These are phyloP conservation scores for Diatrype stigma DNA, from an alignment of 2,329 filamentous ascomycete species.

Conservation along the genomic window DNA sequence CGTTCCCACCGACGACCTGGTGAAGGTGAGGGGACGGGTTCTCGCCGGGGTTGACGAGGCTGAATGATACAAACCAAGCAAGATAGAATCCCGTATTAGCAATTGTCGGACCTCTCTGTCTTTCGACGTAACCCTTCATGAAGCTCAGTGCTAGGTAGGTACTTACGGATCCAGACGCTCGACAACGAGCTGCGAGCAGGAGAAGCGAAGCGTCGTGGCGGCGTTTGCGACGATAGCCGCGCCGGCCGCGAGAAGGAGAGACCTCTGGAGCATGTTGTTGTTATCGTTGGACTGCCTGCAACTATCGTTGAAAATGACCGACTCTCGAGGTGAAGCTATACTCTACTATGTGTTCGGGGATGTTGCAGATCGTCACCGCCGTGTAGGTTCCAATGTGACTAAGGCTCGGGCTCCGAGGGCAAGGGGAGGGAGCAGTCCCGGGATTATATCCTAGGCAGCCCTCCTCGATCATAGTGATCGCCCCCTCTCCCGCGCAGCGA, in stretches of 20 bases:
- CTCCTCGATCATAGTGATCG: not conserved
- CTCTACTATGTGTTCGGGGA: not conserved
- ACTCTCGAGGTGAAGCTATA: too few relatives aligned
- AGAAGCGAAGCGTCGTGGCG: constrained; percentile 17
- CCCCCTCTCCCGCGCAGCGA: not conserved
- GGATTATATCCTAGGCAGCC: not conserved
- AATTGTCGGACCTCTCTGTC: too few relatives aligned
- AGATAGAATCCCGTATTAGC: too few relatives aligned
- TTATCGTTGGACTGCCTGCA: not conserved
- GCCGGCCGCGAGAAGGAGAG: constrained; percentile 9
- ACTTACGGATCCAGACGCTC: constrained; percentile 19
- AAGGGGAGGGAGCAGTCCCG: not conserved
- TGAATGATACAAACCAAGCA: not conserved
- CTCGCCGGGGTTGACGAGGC: constrained; percentile 27
- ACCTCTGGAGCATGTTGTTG: not conserved
- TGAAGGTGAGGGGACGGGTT: constrained; percentile 49
- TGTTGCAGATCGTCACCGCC: not conserved
- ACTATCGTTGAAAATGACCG: too few relatives aligned
- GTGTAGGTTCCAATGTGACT: not conserved
- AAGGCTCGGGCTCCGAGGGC: not conserved
- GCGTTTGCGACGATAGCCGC: constrained; percentile 1
- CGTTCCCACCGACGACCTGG: constrained; percentile 46
- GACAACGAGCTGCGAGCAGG: constrained; percentile 49
- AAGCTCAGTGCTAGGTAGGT: too few relatives aligned
- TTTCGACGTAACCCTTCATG: too few relatives aligned